Conservation (phyloP, 2,329 filamentous ascomycete genomes). For the Phaeosphaeria sp. region DNA sequence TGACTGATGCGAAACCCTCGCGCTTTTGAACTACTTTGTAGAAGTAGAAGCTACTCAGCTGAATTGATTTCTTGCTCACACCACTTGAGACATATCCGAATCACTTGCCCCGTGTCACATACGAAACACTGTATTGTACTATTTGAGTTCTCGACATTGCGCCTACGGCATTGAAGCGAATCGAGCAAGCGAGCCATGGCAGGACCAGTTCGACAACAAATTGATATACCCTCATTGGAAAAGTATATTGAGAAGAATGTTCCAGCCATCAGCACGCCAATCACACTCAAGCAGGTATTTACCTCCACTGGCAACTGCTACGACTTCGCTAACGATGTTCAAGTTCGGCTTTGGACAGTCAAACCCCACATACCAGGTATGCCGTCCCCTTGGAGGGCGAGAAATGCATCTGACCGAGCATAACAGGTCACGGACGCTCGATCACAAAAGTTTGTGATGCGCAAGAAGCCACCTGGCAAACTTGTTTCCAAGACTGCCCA, state of each 20-base stretch:
- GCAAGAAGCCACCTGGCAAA: constrained; percentile 93
- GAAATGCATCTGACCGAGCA: constrained; percentile 41
- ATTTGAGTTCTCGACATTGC: no score
- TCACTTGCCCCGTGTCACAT: background rate
- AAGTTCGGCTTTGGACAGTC: constrained; percentile 97
- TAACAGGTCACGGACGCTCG: constrained; percentile 77
- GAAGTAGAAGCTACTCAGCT: no score
- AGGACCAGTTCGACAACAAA: constrained; percentile 84
- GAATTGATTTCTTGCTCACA: no score
- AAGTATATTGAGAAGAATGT: constrained; percentile 78
- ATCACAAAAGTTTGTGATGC: constrained; percentile 79
- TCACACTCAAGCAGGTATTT: constrained; percentile 85
- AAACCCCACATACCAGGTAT: constrained; percentile 87
- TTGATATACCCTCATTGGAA: constrained; percentile 80
- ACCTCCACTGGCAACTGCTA: background rate
- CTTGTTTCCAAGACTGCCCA: constrained; percentile 79
- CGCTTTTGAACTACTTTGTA: background rate
- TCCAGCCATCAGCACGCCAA: constrained; percentile 78
- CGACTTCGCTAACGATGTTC: constrained; percentile 2
- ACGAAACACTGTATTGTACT: no score
- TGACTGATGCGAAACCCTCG: background rate
- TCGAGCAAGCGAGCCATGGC: constrained; percentile 65
- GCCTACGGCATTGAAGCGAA: background rate
- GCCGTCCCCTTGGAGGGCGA: no score
- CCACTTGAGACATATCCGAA: no score